A percentile compares a stretch with the other conserved stretches of the same genome.
Evolutionary conservation across 2,329 filamentous ascomycete genomes (phyloP).

Genomic region (Penicillium sp.): DNA sequence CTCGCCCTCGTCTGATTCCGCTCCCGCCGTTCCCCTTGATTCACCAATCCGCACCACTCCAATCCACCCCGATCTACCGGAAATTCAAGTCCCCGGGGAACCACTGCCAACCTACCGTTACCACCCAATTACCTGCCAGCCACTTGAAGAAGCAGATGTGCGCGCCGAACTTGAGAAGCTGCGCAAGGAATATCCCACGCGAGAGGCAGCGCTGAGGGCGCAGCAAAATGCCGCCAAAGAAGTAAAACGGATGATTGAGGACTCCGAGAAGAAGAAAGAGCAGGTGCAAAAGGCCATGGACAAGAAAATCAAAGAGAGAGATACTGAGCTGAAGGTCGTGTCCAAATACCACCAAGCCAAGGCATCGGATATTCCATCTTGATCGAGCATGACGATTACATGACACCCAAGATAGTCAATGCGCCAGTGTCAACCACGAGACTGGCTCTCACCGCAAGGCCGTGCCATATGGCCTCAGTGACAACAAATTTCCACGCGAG

Average conservation of each 20-base stretch:
- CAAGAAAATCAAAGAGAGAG: conserved; percentile 40
- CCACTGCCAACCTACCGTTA: conserved; percentile 33
- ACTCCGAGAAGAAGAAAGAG: conserved; percentile 35
- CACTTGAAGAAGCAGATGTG: conserved; percentile 29
- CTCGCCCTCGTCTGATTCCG: conserved; percentile 34
- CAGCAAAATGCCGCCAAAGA: conserved; percentile 37
- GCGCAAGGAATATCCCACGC: conserved; percentile 34
- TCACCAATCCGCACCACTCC: conserved; percentile 34
- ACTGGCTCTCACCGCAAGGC: no score
- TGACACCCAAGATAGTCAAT: no score
- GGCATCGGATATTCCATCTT: conserved; percentile 27
- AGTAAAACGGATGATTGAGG: conserved; percentile 35
- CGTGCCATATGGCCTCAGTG: no score
- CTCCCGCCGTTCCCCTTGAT: conserved; percentile 29
- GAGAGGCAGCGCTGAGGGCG: conserved; percentile 32
- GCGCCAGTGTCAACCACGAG: no score
- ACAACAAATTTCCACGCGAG: no score
- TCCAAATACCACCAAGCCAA: conserved; percentile 40
- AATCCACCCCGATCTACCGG: conserved; percentile 37
- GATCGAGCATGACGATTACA: conserved; percentile 11
- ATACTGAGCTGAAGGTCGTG: conserved; percentile 40
- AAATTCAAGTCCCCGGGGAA: conserved; percentile 37
- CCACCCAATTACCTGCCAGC: conserved; percentile 36
- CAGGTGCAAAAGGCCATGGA: conserved; percentile 39
- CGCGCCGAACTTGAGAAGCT: conserved; percentile 31